Percentiles rank a stretch among this genome's conserved stretches.
Conservation (phyloP, 1,284 basidiomycete genomes). For the Austroboletus niveus region DNA sequence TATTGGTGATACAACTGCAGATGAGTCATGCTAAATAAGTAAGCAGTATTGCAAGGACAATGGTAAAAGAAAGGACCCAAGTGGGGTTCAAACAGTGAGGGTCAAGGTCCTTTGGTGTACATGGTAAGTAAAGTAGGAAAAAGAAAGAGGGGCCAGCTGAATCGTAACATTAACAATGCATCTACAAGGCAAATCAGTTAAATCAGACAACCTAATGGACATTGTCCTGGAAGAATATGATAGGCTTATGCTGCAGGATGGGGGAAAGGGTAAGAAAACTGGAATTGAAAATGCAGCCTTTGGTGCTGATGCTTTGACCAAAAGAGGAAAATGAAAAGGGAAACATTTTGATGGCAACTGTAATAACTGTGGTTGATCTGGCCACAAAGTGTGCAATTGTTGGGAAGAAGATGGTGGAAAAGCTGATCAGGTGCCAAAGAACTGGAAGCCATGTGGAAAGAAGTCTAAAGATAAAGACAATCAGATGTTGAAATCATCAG, state of each 20-base stretch:
- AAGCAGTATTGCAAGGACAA: too few species aligned
- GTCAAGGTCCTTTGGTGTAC: too few species aligned
- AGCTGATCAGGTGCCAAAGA: neutral
- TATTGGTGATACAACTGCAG: too few species aligned
- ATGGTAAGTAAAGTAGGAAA: too few species aligned
- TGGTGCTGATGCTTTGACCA: neutral
- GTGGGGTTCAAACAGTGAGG: too few species aligned
- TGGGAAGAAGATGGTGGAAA: too few species aligned
- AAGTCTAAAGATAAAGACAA: neutral
- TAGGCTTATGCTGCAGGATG: neutral
- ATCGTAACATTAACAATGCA: neutral
- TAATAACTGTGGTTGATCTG: neutral
- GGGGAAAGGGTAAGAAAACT: neutral
- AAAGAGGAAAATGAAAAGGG: neutral
- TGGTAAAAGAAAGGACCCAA: too few species aligned
- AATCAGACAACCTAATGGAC: neutral
- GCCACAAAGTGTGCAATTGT: neutral
- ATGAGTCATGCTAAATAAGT: too few species aligned
- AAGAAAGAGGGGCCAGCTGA: too few species aligned
- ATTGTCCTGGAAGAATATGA: neutral
- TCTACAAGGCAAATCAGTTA: neutral
- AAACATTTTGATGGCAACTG: too few species aligned
- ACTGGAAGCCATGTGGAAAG: neutral
- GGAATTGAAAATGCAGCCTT: neutral
- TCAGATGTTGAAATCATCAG: too few species aligned